These are phyloP conservation scores for Aspergillus hortae DNA, from an alignment of 2,329 filamentous ascomycete species.

Conservation along the genomic window DNA sequence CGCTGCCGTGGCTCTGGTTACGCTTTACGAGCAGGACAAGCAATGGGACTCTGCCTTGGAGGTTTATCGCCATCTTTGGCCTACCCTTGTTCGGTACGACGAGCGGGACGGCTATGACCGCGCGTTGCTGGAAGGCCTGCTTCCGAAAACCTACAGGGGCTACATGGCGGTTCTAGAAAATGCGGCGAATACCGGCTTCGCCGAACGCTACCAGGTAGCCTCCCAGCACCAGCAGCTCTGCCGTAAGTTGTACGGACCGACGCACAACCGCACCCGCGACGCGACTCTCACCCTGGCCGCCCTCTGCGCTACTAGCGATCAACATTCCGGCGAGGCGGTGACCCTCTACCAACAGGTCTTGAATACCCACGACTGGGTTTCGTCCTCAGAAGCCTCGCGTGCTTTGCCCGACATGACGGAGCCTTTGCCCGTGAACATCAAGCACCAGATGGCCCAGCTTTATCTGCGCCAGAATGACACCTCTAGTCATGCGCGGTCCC, in stretches of 20 bases:
- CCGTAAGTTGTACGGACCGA: constrained; percentile 35
- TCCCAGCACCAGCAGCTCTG: constrained; percentile 49
- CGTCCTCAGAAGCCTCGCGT: constrained; percentile 27
- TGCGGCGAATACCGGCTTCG: constrained; percentile 40
- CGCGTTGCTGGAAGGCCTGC: constrained; percentile 33
- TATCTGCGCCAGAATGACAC: constrained; percentile 43
- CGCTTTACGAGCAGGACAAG: constrained; percentile 44
- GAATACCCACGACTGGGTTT: constrained; percentile 35
- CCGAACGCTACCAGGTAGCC: constrained; percentile 45
- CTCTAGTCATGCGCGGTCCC: constrained; percentile 34
- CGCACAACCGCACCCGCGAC: constrained; percentile 35
- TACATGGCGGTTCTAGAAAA: constrained; percentile 49
- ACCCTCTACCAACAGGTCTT: constrained; percentile 47
- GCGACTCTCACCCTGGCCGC: constrained; percentile 41
- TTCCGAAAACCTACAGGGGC: constrained; percentile 46
- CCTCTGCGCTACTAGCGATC: constrained; percentile 45
- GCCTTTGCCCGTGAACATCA: constrained; percentile 44
- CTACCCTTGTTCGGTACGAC: constrained; percentile 43
- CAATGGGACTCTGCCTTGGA: constrained; percentile 47
- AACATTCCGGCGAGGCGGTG: constrained; percentile 45
- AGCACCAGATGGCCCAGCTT: constrained; percentile 49
- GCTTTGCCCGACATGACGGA: constrained; percentile 31
- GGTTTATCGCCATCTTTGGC: constrained; percentile 48
- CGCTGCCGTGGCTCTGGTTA: constrained; percentile 45
- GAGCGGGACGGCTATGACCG: constrained; percentile 38